Conservation (phyloP, 495 filamentous ascomycete genomes). For the Neurospora sp. region DNA sequence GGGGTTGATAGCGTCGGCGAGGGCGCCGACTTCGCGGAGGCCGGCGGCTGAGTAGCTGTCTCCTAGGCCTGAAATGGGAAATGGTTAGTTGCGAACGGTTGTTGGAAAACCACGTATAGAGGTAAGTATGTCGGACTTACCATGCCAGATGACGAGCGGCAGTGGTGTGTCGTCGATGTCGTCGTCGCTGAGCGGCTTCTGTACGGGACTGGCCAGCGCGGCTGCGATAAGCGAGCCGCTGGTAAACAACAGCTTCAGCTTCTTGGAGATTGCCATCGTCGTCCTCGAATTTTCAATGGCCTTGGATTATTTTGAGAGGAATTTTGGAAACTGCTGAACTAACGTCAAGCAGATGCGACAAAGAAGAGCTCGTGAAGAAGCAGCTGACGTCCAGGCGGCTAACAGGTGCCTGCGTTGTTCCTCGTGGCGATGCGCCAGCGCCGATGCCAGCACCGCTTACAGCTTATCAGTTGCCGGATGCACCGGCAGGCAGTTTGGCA, state of each 20-base stretch:
- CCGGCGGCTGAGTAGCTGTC: conserved; percentile 69
- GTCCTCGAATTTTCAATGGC: neutral
- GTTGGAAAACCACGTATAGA: neutral
- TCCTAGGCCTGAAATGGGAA: conserved; percentile 29
- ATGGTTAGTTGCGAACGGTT: neutral
- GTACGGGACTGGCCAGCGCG: conserved; percentile 15
- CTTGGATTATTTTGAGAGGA: too few relatives aligned
- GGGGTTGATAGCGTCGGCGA: conserved; percentile 64
- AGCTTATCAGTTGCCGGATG: neutral
- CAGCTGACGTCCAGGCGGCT: neutral
- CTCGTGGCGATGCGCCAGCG: neutral
- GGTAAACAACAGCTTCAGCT: conserved; percentile 12
- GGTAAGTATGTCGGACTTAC: conserved; percentile 37
- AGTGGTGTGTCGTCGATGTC: conserved; percentile 50
- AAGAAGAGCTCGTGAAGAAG: neutral
- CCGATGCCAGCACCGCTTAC: neutral
- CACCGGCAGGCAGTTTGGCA: neutral
- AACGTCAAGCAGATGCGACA: neutral
- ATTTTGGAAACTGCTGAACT: neutral
- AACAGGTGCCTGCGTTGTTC: neutral
- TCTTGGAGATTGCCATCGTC: conserved; percentile 12
- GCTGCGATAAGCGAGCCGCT: conserved; percentile 20
- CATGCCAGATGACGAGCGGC: conserved; percentile 92
- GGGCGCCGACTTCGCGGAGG: conserved; percentile 50
- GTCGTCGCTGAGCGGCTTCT: conserved; percentile 13